phyloP scores from a whole-genome alignment of 2,329 filamentous ascomycete genomes.

The Alternaria sp. region DNA sequence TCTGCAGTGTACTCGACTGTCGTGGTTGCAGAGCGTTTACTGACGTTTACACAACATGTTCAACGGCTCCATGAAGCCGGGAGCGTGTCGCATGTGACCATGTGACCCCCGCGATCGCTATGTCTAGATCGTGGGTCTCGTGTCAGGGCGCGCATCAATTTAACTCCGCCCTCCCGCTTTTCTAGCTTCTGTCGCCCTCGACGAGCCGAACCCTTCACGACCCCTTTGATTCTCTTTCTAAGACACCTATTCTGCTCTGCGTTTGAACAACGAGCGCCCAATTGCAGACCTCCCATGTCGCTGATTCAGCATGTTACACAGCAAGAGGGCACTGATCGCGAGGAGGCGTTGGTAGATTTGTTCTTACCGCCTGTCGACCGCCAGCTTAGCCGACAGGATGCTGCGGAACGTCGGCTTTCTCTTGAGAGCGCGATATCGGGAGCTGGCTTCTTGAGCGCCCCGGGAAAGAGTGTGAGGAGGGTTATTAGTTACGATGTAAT shows the following conservation, averaged over 20 bases:
- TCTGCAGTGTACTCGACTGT: conserved; percentile 6
- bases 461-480: conserved; percentile 47
- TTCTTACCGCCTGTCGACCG: conserved; percentile 48
- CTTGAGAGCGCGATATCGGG: conserved; percentile 38
- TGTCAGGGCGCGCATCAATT: conserved; percentile 25
- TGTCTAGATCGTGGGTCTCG: conserved; percentile 24
- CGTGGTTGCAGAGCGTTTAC: background rate
- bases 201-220: conserved; percentile 7
- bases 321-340: conserved; percentile 59
- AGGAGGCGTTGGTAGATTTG: conserved; percentile 50
- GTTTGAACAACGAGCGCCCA: conserved; percentile 13
- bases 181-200: conserved; percentile 11
- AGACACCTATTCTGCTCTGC: conserved; percentile 16
- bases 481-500: conserved; percentile 60
- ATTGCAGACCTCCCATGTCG: conserved; percentile 53
- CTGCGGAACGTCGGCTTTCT: conserved; percentile 41
- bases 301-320: conserved; percentile 61
- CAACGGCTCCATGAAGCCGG: conserved; percentile 4
- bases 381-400: conserved; percentile 36
- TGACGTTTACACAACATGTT: conserved; percentile 7
- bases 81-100: conserved; percentile 19
- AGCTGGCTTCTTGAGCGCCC: conserved; percentile 27
- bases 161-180: conserved; percentile 23
- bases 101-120: conserved; percentile 19
- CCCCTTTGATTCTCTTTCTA: conserved; percentile 8